These are phyloP conservation scores for Nicotiana undulata DNA, from an alignment of 257 asterid species.

Conservation along the genomic window DNA sequence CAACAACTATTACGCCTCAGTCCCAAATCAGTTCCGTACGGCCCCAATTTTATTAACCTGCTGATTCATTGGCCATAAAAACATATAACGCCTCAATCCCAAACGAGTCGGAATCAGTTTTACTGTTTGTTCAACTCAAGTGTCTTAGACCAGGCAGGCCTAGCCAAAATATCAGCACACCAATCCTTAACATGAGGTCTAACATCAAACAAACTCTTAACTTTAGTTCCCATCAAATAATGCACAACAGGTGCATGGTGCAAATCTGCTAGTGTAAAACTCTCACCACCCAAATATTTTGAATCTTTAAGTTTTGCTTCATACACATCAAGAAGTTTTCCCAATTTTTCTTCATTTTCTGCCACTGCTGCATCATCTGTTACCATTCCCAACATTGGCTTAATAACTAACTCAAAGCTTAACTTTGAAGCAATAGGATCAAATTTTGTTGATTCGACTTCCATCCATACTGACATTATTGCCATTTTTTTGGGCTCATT, in stretches of 20 bases:
- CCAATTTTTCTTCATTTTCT: slow-evolving; percentile 16
- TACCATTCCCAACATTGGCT: slow-evolving; percentile 34
- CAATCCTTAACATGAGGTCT: slow-evolving; percentile 3
- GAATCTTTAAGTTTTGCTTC: slow-evolving; percentile 35
- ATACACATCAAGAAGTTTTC: slow-evolving; percentile 41
- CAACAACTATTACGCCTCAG: too few species aligned
- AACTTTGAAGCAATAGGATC: slow-evolving; percentile 35
- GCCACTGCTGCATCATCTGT: slow-evolving; percentile 12
- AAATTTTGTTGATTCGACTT: slow-evolving; percentile 51
- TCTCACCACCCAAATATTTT: slow-evolving; percentile 19
- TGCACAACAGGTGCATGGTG: neutral
- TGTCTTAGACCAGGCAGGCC: neutral
- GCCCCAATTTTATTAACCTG: neutral
- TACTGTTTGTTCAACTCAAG: neutral
- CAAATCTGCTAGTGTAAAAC: neutral
- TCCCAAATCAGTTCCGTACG: neutral
- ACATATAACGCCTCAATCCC: too few species aligned
- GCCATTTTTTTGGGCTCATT: slow-evolving; percentile 24
- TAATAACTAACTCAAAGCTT: slow-evolving; percentile 31
- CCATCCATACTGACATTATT: slow-evolving; percentile 3
- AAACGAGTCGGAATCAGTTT: too few species aligned
- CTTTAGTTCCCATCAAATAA: neutral
- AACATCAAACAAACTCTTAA: neutral
- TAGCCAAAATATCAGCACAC: neutral
- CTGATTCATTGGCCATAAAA: neutral